Conservation (phyloP, 225 moss, liverwort and hornwort genomes). For the Pseudoscleropodium purum region DNA sequence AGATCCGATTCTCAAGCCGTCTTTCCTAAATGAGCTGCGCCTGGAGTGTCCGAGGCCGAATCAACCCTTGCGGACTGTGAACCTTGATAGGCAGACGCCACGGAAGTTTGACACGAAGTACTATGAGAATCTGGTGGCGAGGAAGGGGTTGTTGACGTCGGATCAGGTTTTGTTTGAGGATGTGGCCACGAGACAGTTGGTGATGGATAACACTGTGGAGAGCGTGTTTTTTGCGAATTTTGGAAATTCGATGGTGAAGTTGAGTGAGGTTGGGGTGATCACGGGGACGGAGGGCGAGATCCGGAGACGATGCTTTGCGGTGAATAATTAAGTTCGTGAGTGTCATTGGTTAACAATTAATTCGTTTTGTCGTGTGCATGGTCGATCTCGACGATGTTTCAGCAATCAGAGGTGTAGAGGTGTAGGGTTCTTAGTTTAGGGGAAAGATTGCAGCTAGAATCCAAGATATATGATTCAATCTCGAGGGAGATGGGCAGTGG, state of each 20-base stretch:
- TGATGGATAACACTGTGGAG: background rate
- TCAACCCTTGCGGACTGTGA: background rate
- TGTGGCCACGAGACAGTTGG: background rate
- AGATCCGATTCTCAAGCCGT: background rate
- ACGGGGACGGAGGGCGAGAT: background rate
- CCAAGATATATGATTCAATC: background rate
- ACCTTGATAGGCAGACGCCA: background rate
- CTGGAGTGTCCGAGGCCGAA: background rate
- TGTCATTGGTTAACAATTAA: too few species aligned
- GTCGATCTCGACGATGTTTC: too few species aligned
- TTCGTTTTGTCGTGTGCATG: background rate
- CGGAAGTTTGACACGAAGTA: conserved; percentile 3
- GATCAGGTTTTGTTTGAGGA: conserved; percentile 9
- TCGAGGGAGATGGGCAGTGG: background rate
- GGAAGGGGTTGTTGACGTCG: background rate
- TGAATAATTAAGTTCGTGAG: background rate
- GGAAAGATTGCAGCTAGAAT: background rate
- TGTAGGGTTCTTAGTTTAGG: background rate
- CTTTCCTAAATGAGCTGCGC: background rate
- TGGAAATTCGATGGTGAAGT: background rate
- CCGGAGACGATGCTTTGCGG: background rate
- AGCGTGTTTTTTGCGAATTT: background rate
- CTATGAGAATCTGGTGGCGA: background rate
- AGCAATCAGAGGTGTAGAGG: background rate
- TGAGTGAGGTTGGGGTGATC: conserved; percentile 4